A percentile compares a stretch with the other conserved stretches of the same genome.
Conservation (phyloP, 2,329 filamentous ascomycete genomes). For the Curvularia eragrostidis region DNA sequence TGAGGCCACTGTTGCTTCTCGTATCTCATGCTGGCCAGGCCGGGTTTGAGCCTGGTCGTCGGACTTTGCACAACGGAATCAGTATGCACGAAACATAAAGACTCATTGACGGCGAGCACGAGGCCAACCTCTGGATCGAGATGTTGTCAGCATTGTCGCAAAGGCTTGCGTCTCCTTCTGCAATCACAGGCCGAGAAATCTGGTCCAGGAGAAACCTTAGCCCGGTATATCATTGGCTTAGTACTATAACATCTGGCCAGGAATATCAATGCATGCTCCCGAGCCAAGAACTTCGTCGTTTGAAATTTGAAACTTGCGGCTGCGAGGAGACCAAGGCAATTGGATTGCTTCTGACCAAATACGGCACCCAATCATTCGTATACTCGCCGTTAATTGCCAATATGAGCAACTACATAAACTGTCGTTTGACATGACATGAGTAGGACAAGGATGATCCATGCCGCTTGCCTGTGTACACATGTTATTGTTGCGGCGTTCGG, state of each 20-base stretch:
- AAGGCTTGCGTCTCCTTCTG: not conserved
- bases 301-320: not conserved
- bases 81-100: not conserved
- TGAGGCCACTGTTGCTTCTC: too few relatives aligned
- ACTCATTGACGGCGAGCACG: not conserved
- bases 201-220: constrained; percentile 3
- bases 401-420: too few relatives aligned
- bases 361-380: too few relatives aligned
- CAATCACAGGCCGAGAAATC: not conserved
- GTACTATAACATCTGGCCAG: not conserved
- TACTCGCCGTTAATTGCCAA: too few relatives aligned
- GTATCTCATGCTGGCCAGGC: not conserved
- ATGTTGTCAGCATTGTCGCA: not conserved
- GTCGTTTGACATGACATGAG: too few relatives aligned
- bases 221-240: not conserved
- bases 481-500: not conserved
- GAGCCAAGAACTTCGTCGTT: not conserved
- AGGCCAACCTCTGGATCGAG: not conserved
- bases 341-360: too few relatives aligned
- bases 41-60: not conserved
- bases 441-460: not conserved
- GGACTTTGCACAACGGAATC: not conserved
- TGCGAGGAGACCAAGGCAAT: too few relatives aligned
- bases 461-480: not conserved
- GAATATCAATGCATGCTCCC: too few relatives aligned